phyloP scores from a whole-genome alignment of 2,329 filamentous ascomycete genomes.

The Trichophyton rubrum region DNA sequence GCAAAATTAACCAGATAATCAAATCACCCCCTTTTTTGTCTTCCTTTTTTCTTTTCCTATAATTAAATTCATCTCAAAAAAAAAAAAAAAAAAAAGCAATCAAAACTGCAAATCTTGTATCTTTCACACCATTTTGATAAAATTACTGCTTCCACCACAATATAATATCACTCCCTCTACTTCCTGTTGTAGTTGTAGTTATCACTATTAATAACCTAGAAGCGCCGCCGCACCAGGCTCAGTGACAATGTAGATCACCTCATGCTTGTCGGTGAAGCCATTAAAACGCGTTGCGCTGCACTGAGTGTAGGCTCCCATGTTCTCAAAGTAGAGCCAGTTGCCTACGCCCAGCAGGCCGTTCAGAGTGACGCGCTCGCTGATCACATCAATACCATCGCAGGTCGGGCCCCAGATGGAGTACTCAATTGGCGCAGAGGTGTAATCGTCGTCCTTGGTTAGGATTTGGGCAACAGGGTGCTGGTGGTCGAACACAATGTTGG shows the following conservation, averaged over 20 bases:
- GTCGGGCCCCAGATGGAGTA: constrained; percentile 98
- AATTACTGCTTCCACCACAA: not conserved
- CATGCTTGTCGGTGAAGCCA: constrained; percentile 83
- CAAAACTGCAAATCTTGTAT: not conserved
- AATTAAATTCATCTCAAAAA: not conserved
- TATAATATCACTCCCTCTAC: not conserved
- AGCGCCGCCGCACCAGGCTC: constrained; percentile 75
- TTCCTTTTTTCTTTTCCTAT: not conserved
- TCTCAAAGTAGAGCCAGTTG: constrained; percentile 97
- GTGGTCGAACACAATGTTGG: constrained; percentile 98
- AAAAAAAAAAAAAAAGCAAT: not conserved
- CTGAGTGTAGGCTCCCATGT: constrained; percentile 98
- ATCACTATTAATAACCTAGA: constrained; percentile 35
- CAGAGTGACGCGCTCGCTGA: constrained; percentile 69
- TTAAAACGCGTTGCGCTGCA: constrained; percentile 98
- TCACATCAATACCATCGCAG: constrained; percentile 94
- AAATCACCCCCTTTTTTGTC: not conserved
- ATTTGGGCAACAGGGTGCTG: constrained; percentile 81
- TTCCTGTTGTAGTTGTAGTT: not conserved
- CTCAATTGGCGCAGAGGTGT: constrained; percentile 50
- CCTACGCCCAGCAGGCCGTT: constrained; percentile 71
- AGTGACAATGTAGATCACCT: constrained; percentile 88
- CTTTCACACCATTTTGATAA: not conserved
- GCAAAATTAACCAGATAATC: not conserved
- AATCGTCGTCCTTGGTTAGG: constrained; percentile 49